A percentile compares a stretch with the other conserved stretches of the same genome.
Conservation (phyloP, 352 stramenopile species). For the Globisporangium recalcitrans region DNA sequence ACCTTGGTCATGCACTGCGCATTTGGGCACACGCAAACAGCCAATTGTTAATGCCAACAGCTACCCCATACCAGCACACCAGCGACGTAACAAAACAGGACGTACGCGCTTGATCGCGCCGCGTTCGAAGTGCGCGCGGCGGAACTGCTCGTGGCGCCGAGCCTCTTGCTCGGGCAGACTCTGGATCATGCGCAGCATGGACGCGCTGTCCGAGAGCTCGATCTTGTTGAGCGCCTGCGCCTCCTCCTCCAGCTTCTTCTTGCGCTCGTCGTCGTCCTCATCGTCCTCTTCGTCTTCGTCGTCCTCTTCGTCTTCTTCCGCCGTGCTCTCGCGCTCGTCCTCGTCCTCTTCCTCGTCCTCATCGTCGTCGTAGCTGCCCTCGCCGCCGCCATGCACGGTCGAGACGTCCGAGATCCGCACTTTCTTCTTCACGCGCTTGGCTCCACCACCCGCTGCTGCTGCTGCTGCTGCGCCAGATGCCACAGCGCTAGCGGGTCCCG, state of each 20-base stretch:
- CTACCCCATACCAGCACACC: too few relatives aligned
- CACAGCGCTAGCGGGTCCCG: neutral
- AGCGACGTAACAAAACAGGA: neutral
- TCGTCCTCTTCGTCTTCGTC: conserved; percentile 53
- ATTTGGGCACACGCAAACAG: neutral
- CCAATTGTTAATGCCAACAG: neutral
- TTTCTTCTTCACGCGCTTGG: conserved; percentile 21
- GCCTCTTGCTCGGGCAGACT: conserved; percentile 58
- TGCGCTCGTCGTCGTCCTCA: conserved; percentile 24
- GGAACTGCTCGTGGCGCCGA: conserved; percentile 75
- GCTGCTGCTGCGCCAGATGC: neutral
- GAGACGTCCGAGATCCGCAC: conserved; percentile 22
- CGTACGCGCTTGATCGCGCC: conserved; percentile 71
- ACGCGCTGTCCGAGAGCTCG: conserved; percentile 48
- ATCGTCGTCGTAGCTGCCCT: conserved; percentile 21
- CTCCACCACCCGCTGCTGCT: neutral
- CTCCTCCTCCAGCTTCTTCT: conserved; percentile 48
- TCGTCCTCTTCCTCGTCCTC: conserved; percentile 22
- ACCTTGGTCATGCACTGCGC: conserved; percentile 68
- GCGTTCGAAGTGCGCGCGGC: conserved; percentile 79
- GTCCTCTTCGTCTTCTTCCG: conserved; percentile 27
- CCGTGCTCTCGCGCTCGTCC: conserved; percentile 14
- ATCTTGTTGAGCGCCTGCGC: conserved; percentile 26
- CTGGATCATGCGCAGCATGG: conserved; percentile 75
- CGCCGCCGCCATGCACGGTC: conserved; percentile 14